phyloP scores from a whole-genome alignment of 2,329 filamentous ascomycete genomes.

The Xylaria sp. region DNA sequence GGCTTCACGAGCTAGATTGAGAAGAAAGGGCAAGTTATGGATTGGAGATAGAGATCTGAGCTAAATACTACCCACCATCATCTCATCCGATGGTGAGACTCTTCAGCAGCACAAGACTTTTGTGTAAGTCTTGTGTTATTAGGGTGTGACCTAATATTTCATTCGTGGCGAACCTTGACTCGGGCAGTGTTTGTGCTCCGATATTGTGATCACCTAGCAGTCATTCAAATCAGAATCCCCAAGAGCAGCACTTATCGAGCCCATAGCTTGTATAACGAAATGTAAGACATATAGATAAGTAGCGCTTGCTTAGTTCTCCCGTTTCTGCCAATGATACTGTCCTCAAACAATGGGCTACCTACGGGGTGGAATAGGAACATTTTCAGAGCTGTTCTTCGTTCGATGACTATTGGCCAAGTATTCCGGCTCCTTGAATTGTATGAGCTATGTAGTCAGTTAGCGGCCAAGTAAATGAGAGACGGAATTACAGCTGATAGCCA shows the following conservation, averaged over 20 bases:
- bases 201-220: not conserved
- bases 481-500: not conserved
- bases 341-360: not conserved
- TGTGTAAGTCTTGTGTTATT: not conserved
- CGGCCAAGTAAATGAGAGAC: no score
- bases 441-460: no score
- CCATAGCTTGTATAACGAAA: not conserved
- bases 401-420: no score
- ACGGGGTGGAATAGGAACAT: not conserved
- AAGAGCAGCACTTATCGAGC: not conserved
- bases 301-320: not conserved
- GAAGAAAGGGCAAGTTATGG: not conserved
- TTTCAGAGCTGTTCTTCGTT: not conserved
- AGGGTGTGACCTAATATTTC: not conserved
- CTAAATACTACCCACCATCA: not conserved
- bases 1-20: not conserved
- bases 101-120: not conserved
- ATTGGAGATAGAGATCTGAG: not conserved
- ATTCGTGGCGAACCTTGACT: not conserved
- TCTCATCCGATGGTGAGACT: not conserved
- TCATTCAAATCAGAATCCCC: not conserved
- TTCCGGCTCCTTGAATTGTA: no score
- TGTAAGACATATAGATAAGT: not conserved
- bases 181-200: not conserved
- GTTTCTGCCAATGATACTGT: not conserved